phyloP scores from a whole-genome alignment of 164 flowering plant genomes.

The Annona squamosa region DNA sequence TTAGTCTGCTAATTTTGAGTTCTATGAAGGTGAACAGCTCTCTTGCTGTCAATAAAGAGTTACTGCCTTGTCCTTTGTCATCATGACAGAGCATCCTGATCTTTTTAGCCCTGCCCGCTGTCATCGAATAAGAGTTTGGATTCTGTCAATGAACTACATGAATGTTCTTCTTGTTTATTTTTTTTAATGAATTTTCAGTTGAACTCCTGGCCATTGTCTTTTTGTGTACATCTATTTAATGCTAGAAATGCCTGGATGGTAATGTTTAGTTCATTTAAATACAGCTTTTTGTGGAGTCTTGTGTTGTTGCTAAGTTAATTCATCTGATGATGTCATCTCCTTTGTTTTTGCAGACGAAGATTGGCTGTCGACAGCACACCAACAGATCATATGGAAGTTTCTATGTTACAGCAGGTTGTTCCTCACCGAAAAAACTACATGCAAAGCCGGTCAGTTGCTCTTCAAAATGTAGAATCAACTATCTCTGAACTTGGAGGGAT shows the following conservation, averaged over 20 bases:
- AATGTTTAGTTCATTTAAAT: too few relatives aligned
- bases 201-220: background rate
- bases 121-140: too few relatives aligned
- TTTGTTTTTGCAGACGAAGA: constrained; percentile 51
- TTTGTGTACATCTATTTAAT: background rate
- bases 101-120: too few relatives aligned
- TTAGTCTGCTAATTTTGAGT: too few relatives aligned
- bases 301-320: background rate
- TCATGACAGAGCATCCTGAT: too few relatives aligned
- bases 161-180: too few relatives aligned
- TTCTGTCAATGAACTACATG: too few relatives aligned
- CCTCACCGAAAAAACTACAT: constrained; percentile 58
- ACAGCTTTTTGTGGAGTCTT: background rate
- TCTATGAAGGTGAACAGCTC: too few relatives aligned
- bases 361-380: constrained; percentile 51
- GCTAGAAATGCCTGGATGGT: background rate
- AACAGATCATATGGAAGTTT: constrained; percentile 58
- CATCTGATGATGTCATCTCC: background rate
- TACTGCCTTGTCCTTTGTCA: too few relatives aligned
- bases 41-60: too few relatives aligned
- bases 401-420: constrained; percentile 79
- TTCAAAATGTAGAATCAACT: constrained; percentile 85
- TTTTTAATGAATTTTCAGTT: too few relatives aligned
- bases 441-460: constrained; percentile 61
- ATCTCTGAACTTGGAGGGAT: constrained; percentile 83